Conservation (phyloP, 768 basidiomycete genomes). For the Boletellus sp. region DNA sequence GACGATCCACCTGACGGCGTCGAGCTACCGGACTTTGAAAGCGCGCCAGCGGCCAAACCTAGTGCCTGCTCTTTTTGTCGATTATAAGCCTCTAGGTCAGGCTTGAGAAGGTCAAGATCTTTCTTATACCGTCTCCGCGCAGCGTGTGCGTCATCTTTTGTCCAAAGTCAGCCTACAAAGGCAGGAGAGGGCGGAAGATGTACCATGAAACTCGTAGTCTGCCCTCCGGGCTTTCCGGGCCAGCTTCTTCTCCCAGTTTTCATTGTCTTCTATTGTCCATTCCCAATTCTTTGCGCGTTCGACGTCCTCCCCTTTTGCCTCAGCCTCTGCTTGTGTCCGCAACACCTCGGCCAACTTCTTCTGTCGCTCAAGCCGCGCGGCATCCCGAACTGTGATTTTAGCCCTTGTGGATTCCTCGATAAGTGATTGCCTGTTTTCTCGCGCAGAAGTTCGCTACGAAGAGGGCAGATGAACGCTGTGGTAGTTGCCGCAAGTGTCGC, state of each 20-base stretch:
- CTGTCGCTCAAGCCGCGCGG: conserved; percentile 82
- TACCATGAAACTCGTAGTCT: conserved; percentile 91
- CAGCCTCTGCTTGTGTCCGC: conserved; percentile 81
- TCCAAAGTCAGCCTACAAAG: background rate
- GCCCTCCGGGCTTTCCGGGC: conserved; percentile 79
- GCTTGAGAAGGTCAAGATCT: conserved; percentile 83
- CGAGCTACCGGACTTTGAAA: conserved; percentile 41
- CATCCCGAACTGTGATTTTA: conserved; percentile 74
- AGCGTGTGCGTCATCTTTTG: conserved; percentile 81
- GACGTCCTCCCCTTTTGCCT: conserved; percentile 92
- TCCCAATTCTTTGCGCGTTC: conserved; percentile 96
- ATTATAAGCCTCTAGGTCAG: conserved; percentile 84
- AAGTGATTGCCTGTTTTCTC: conserved; percentile 81
- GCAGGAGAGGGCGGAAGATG: conserved; percentile 19
- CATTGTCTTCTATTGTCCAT: conserved; percentile 30
- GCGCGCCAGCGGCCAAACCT: conserved; percentile 67
- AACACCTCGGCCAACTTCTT: conserved; percentile 86
- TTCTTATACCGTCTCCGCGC: conserved; percentile 90
- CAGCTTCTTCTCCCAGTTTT: conserved; percentile 46
- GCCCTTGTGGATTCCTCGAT: conserved; percentile 80
- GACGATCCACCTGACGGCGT: conserved; percentile 31
- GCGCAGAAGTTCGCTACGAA: conserved; percentile 67
- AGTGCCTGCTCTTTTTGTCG: conserved; percentile 84
- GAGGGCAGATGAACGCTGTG: background rate
- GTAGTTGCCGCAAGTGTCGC: background rate